phyloP scores from a whole-genome alignment of 371 early-diverging fungal genomes.

The Dinochytrium kinnereticum region DNA sequence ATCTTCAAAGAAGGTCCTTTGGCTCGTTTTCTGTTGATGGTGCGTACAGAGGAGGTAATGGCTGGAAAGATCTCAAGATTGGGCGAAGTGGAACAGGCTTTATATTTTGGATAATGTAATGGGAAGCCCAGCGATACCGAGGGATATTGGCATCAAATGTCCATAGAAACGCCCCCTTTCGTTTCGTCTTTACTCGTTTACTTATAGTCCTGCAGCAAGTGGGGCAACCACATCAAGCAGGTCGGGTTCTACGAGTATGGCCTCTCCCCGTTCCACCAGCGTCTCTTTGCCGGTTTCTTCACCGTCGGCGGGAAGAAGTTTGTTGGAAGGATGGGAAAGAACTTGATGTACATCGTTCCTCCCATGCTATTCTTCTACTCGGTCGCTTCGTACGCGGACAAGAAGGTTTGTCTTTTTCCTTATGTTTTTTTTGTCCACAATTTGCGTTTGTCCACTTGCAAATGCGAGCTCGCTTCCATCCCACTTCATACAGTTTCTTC shows the following conservation, averaged over 20 bases:
- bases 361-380: slow-evolving; percentile 45
- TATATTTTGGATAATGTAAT: too few species aligned
- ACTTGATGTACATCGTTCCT: slow-evolving; percentile 45
- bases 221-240: slow-evolving; percentile 21
- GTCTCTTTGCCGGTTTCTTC: slow-evolving; percentile 54
- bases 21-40: too few species aligned
- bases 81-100: too few species aligned
- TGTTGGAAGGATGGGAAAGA: slow-evolving; percentile 32
- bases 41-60: too few species aligned
- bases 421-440: not conserved
- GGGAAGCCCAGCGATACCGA: too few species aligned
- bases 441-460: not conserved
- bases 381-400: slow-evolving; percentile 47
- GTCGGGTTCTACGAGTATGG: slow-evolving; percentile 55
- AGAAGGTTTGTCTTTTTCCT: slow-evolving; percentile 35
- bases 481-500: too few species aligned
- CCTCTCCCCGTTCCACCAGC: slow-evolving; percentile 50
- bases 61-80: too few species aligned
- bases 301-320: slow-evolving; percentile 49
- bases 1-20: too few species aligned
- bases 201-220: not conserved
- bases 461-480: too few species aligned
- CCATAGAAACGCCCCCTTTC: not conserved
- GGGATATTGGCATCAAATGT: too few species aligned
- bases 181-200: not conserved